Evolutionary conservation across 2,329 filamentous ascomycete genomes (phyloP).

Genomic region (Fusarium sublunatum): DNA sequence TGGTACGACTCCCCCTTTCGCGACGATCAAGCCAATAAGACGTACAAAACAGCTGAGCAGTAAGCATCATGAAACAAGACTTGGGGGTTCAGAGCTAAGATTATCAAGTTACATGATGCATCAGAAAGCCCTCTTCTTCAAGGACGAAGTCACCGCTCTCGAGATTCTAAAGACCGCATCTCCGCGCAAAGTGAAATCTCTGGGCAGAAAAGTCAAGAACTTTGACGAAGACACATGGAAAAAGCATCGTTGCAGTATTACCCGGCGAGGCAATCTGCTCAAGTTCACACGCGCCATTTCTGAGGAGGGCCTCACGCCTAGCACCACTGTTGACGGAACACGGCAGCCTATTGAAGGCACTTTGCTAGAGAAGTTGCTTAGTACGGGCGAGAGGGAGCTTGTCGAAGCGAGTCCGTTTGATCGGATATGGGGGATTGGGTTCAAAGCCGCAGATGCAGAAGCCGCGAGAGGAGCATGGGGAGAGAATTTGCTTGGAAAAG

Average conservation of each 20-base stretch:
- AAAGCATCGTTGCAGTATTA: slow-evolving; percentile 62
- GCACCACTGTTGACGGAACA: slow-evolving; percentile 25
- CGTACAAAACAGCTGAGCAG: slow-evolving; percentile 65
- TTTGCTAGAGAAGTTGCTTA: slow-evolving; percentile 62
- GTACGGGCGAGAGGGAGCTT: slow-evolving; percentile 68
- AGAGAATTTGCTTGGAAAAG: slow-evolving; percentile 72
- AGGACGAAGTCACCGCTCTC: slow-evolving; percentile 56
- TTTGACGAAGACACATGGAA: slow-evolving; percentile 67
- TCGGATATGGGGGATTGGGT: slow-evolving; percentile 75
- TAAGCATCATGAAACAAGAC: slow-evolving; percentile 42
- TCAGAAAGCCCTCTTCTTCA: slow-evolving; percentile 63
- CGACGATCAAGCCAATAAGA: slow-evolving; percentile 50
- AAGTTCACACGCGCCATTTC: slow-evolving; percentile 66
- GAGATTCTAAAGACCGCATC: slow-evolving; percentile 60
- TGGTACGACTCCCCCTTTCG: slow-evolving; percentile 67
- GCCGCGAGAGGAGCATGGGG: slow-evolving; percentile 66
- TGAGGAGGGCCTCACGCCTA: slow-evolving; percentile 43
- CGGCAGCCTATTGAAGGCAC: slow-evolving; percentile 50
- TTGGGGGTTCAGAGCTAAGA: not conserved
- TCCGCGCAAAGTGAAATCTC: slow-evolving; percentile 61
- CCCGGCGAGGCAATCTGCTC: slow-evolving; percentile 66
- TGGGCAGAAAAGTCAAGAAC: slow-evolving; percentile 65
- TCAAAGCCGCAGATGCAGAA: slow-evolving; percentile 61
- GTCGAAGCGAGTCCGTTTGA: slow-evolving; percentile 72
- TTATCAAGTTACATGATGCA: slow-evolving; percentile 64